phyloP scores from a whole-genome alignment of 495 filamentous ascomycete genomes.

The Aspergillus campestris region DNA sequence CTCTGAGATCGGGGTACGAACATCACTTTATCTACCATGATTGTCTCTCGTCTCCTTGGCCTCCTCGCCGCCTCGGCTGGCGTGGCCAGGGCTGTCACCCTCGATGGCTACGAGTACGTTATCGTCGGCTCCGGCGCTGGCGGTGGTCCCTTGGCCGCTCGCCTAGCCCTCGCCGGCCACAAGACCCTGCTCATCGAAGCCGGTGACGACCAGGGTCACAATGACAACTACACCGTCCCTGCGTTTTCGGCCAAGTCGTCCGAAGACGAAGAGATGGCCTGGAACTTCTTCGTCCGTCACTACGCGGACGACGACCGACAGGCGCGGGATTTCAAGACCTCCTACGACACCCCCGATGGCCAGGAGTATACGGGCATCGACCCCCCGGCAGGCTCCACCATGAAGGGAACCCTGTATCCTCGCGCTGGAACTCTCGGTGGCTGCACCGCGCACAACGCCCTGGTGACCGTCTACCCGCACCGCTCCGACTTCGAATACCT shows the following conservation, averaged over 20 bases:
- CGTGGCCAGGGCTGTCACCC: slow-evolving; percentile 20
- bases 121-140: slow-evolving; percentile 59
- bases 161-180: slow-evolving; percentile 52
- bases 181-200: slow-evolving; percentile 56
- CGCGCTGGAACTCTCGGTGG: slow-evolving; percentile 40
- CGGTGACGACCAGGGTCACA: slow-evolving; percentile 49
- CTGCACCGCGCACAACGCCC: slow-evolving; percentile 40
- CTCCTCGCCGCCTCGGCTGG: slow-evolving; percentile 11
- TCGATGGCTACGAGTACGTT: slow-evolving; percentile 53
- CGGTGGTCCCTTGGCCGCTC: slow-evolving; percentile 53
- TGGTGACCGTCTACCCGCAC: slow-evolving; percentile 33
- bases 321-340: slow-evolving; percentile 36
- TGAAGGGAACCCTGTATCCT: slow-evolving; percentile 40
- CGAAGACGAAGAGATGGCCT: slow-evolving; percentile 29
- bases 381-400: slow-evolving; percentile 29
- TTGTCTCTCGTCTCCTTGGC: not conserved
- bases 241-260: slow-evolving; percentile 28
- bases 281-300: slow-evolving; percentile 44
- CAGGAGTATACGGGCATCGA: slow-evolving; percentile 28
- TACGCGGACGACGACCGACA: slow-evolving; percentile 32
- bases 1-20: no score
- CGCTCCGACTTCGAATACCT: slow-evolving; percentile 42
- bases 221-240: slow-evolving; percentile 29
- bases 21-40: no score
- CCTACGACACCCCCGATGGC: slow-evolving; percentile 32